These are phyloP conservation scores for Euclidium syriacum DNA, from an alignment of 345 rosid genomes.

Conservation along the genomic window DNA sequence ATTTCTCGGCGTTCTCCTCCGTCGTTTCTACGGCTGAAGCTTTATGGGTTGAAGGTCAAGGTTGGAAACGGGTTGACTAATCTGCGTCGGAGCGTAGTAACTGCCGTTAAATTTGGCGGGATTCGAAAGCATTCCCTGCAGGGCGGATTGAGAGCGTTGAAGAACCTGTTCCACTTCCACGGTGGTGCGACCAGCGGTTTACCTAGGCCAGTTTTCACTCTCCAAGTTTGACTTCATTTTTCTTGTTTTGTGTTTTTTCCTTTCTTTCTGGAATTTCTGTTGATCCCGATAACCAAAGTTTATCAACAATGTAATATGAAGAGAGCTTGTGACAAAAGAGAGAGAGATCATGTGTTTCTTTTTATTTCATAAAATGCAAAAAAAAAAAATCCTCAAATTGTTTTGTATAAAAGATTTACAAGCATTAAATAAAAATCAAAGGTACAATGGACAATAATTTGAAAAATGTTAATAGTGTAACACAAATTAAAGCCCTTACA, in stretches of 20 bases:
- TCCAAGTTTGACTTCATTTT: slow-evolving; percentile 10
- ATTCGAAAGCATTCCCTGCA: slow-evolving; percentile 24
- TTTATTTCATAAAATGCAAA: not conserved
- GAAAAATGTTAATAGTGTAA: too few relatives aligned
- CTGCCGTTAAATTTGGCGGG: slow-evolving; percentile 22
- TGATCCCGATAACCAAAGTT: slow-evolving; percentile 13
- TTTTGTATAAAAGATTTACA: too few relatives aligned
- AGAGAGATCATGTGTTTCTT: slow-evolving; percentile 19
- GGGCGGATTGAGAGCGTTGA: slow-evolving; percentile 16
- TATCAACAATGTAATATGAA: slow-evolving; percentile 13
- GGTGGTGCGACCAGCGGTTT: slow-evolving; percentile 33
- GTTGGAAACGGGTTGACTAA: slow-evolving; percentile 57
- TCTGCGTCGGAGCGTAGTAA: slow-evolving; percentile 20
- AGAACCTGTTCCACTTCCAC: slow-evolving; percentile 21
- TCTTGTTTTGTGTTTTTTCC: slow-evolving; percentile 5
- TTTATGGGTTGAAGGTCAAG: slow-evolving; percentile 50
- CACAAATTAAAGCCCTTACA: too few relatives aligned
- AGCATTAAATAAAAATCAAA: too few relatives aligned
- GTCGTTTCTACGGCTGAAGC: slow-evolving; percentile 46
- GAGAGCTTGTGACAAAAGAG: slow-evolving; percentile 17
- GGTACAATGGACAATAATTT: too few relatives aligned
- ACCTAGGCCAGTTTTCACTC: slow-evolving; percentile 34
- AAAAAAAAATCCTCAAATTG: not conserved
- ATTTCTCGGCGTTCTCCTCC: slow-evolving; percentile 28
- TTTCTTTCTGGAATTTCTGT: not conserved